Conservation (phyloP, 2,329 filamentous ascomycete genomes). For the Scedosporium dehoogii region DNA sequence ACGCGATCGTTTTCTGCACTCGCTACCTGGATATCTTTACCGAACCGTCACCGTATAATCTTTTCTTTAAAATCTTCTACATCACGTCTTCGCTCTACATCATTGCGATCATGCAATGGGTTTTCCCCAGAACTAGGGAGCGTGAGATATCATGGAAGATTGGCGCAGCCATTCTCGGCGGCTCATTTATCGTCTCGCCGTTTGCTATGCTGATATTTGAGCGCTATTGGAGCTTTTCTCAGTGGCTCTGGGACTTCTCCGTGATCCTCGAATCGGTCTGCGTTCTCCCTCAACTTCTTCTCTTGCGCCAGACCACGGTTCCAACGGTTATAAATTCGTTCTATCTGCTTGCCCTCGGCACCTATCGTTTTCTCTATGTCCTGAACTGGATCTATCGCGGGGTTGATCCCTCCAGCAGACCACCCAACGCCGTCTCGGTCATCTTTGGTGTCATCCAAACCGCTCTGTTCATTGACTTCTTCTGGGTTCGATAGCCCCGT, state of each 20-base stretch:
- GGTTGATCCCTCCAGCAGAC: constrained; percentile 45
- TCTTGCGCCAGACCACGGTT: constrained; percentile 88
- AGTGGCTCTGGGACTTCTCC: constrained; percentile 82
- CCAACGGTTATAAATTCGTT: constrained; percentile 96
- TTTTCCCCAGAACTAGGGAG: constrained; percentile 81
- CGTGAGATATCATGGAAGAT: constrained; percentile 91
- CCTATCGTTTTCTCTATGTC: constrained; percentile 82
- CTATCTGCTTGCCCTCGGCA: constrained; percentile 79
- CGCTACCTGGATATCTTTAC: constrained; percentile 77
- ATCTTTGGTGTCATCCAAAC: constrained; percentile 87
- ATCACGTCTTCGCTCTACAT: constrained; percentile 77
- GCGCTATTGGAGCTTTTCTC: constrained; percentile 34
- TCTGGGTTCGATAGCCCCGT: constrained; percentile 53
- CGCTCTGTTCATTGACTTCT: constrained; percentile 83
- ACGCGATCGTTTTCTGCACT: constrained; percentile 74
- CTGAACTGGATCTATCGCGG: constrained; percentile 78
- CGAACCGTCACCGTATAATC: constrained; percentile 54
- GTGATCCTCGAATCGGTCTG: constrained; percentile 86
- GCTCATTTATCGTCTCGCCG: constrained; percentile 58
- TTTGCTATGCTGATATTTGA: constrained; percentile 63
- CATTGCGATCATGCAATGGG: constrained; percentile 74
- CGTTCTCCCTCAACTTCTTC: constrained; percentile 80
- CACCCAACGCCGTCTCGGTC: constrained; percentile 62
- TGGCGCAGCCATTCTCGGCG: constrained; percentile 57
- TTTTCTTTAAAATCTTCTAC: constrained; percentile 83